Base-by-base conservation (phyloP, 148 eudicot genomes). In the Spergularia bocconei region DNA sequence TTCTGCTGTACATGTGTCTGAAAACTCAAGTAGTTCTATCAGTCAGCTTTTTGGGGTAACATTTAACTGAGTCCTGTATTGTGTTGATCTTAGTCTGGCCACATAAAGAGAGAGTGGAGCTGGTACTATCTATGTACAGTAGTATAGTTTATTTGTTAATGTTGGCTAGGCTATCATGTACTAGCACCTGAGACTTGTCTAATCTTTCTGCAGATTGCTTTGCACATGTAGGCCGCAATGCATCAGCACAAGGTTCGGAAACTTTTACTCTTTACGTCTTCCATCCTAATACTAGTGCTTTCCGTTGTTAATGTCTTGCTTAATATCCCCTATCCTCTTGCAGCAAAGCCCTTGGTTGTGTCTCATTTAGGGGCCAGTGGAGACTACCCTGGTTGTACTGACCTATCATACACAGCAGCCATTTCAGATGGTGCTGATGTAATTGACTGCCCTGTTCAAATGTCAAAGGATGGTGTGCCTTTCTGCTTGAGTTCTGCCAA, bases 341-440 rank as follows among this genome's bases (percentile, higher is more conserved):
- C 88, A 92, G 99, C 74, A 63, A 81, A 54, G 10, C 85, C 92
- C 47, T 79, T 87, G 85, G 87, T 91, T 64, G 88, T 92, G 77
- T 83, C 98, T 70, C 77, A 85, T 38, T 74, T 84, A 72, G 99
- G 99, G 70, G 93, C 99, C 36, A 95, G 99, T 79, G 99, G 97
- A 11, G 87, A 89, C 81, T 92, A 77, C 78, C 98, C 98, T 66
- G 90, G 87, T 53, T 90, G 98, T 76, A 95, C 98, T 59, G 90
- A 92, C 78, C 21, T 82, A 79, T 88, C 98, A 63, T 92, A 95
- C 76, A 29, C 56, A 14, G 62, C 77, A 81, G 98, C 97, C 63
- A 87, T 90, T 60, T 79, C 84, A 50, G 97, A 95, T 75, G 98
- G 98, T 52, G 96, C 82, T 55, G 93, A 95, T 70, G 79, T 95